Percentiles rank a stretch among this genome's conserved stretches.
Evolutionary conservation across 257 asterid species (phyloP).

Genomic region (Scutellaria minor): DNA sequence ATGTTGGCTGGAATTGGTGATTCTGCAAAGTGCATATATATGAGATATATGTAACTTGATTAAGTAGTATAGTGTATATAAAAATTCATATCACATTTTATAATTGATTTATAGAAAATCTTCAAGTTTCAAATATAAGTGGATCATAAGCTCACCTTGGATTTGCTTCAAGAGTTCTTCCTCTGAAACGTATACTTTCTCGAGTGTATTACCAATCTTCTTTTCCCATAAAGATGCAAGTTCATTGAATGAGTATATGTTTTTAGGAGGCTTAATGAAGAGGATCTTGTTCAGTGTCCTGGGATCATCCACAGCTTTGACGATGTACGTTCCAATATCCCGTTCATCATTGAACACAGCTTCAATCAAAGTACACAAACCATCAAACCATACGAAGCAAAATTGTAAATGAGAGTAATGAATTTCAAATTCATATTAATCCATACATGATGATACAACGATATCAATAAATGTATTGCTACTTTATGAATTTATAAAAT

Average conservation of each 20-base stretch:
- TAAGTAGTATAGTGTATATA: too few species aligned
- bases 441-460: too few species aligned
- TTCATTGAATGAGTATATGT: conserved; percentile 61
- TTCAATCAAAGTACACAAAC: conserved; percentile 22
- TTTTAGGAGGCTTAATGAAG: conserved; percentile 67
- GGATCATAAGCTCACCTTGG: conserved; percentile 39
- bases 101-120: too few species aligned
- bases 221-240: conserved; percentile 83
- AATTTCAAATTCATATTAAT: too few species aligned
- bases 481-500: too few species aligned
- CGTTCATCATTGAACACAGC: conserved; percentile 64
- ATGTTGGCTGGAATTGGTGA: conserved; percentile 57
- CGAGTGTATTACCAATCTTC: conserved; percentile 71
- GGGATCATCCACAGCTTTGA: conserved; percentile 76
- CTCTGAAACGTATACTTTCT: conserved; percentile 50
- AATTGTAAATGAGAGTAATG: too few species aligned
- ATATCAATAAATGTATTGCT: too few species aligned
- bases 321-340: conserved; percentile 65
- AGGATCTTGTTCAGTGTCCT: conserved; percentile 73
- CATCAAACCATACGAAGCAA: too few species aligned
- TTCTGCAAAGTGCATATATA: conserved; percentile 38
- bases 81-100: too few species aligned
- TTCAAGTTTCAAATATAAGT: too few species aligned
- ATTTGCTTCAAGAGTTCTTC: conserved; percentile 59
- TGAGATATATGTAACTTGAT: not conserved